Evolutionary conservation across 371 early-diverging fungal species (phyloP).

Genomic region (Dinochytrium kinnereticum): DNA sequence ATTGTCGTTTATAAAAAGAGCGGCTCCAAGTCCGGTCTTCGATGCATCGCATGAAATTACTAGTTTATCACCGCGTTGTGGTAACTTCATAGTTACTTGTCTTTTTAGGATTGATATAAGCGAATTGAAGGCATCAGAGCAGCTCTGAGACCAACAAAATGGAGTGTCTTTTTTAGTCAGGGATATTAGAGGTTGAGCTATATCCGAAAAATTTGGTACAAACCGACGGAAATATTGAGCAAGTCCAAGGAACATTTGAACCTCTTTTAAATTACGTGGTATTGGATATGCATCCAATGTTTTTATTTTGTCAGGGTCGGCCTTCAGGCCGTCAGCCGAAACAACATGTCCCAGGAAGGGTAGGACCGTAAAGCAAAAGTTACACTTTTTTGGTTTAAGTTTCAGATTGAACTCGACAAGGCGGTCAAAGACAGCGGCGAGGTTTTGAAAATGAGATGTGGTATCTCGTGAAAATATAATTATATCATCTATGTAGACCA

Average conservation of each 20-base stretch:
- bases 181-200: conserved; percentile 51
- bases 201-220: conserved; percentile 47
- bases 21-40: conserved; percentile 12
- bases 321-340: conserved; percentile 27
- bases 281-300: conserved; percentile 50
- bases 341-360: conserved; percentile 19
- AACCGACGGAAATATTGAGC: conserved; percentile 60
- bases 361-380: background rate
- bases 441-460: conserved; percentile 47
- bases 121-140: conserved; percentile 4
- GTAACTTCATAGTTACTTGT: conserved; percentile 8
- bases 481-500: conserved; percentile 58
- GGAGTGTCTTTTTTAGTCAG: conserved; percentile 34
- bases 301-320: conserved; percentile 49
- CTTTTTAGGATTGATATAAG: background rate
- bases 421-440: conserved; percentile 41
- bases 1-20: conserved; percentile 10
- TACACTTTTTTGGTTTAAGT: conserved; percentile 51
- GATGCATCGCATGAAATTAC: conserved; percentile 30
- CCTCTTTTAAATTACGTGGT: conserved; percentile 41
- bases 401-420: conserved; percentile 40
- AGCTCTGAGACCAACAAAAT: background rate
- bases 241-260: conserved; percentile 60
- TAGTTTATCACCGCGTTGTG: conserved; percentile 12
- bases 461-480: conserved; percentile 42